These are phyloP conservation scores for Phytophthora megakarya DNA, from an alignment of 352 stramenopile species.

Conservation along the genomic window DNA sequence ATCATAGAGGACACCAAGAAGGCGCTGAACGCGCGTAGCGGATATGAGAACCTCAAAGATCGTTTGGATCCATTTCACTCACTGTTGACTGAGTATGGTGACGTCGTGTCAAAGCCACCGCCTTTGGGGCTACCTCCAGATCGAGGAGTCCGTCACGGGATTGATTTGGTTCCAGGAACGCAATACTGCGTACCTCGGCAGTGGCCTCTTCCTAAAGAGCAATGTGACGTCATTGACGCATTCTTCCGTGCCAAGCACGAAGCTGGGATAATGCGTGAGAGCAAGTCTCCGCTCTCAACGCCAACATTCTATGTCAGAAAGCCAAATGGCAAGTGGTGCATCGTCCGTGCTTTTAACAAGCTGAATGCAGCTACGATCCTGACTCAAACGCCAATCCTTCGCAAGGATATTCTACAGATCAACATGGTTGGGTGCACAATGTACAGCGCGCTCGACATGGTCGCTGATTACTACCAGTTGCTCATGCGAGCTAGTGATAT, in stretches of 20 bases:
- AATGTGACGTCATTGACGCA: constrained; percentile 21
- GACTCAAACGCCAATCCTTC: constrained; percentile 4
- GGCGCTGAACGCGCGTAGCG: constrained; percentile 2
- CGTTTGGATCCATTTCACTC: constrained; percentile 1
- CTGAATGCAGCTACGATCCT: too few relatives aligned
- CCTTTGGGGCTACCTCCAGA: constrained; percentile 8
- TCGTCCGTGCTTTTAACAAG: constrained; percentile 30
- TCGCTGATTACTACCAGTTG: constrained; percentile 28
- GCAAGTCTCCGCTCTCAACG: constrained; percentile 26
- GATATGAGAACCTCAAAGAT: constrained; percentile 14
- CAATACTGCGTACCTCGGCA: too few relatives aligned
- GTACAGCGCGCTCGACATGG: constrained; percentile 13
- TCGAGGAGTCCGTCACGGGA: constrained; percentile 4
- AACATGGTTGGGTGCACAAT: constrained; percentile 5
- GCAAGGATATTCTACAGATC: constrained; percentile 14
- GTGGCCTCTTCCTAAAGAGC: too few relatives aligned
- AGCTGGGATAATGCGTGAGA: constrained; percentile 19
- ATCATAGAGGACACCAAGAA: constrained; percentile 7
- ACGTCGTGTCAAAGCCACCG: too few relatives aligned
- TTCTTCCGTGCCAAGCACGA: constrained; percentile 18
- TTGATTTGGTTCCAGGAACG: too few relatives aligned
- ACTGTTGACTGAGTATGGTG: constrained; percentile 2
- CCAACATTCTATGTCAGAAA: constrained; percentile 36
- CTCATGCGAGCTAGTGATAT: constrained; percentile 33
- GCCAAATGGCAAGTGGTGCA: constrained; percentile 24